These are phyloP conservation scores for Eucalyptus pauciflora DNA, from an alignment of 345 rosid genomes.

Conservation along the genomic window DNA sequence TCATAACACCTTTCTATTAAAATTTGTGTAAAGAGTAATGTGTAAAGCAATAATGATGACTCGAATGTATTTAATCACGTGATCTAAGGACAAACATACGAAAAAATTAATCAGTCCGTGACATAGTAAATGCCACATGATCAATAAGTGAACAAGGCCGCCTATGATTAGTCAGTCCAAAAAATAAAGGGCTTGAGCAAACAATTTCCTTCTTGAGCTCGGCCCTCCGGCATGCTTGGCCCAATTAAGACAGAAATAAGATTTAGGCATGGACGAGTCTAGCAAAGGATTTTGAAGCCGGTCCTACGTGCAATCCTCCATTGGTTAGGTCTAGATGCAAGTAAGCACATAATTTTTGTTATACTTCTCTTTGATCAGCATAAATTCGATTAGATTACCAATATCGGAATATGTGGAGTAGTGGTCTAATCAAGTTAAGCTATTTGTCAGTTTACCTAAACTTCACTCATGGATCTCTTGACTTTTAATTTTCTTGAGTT, in stretches of 20 bases:
- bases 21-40: not conserved
- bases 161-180: not conserved
- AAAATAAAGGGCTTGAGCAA: not conserved
- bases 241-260: not conserved
- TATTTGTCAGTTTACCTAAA: not conserved
- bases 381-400: not conserved
- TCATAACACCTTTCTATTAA: not conserved
- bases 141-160: not conserved
- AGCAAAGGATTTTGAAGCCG: not conserved
- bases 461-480: not conserved
- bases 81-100: not conserved
- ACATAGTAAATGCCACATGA: not conserved
- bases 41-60: not conserved
- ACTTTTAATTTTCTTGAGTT: not conserved
- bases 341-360: not conserved
- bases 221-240: not conserved
- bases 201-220: not conserved
- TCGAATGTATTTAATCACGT: not conserved
- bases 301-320: not conserved
- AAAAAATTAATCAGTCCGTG: not conserved
- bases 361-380: not conserved
- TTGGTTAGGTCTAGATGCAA: not conserved
- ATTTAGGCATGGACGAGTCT: not conserved
- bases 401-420: not conserved
- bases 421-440: not conserved